Conservation (phyloP, 2,329 filamentous ascomycete genomes). For the Cladosporium velox region DNA sequence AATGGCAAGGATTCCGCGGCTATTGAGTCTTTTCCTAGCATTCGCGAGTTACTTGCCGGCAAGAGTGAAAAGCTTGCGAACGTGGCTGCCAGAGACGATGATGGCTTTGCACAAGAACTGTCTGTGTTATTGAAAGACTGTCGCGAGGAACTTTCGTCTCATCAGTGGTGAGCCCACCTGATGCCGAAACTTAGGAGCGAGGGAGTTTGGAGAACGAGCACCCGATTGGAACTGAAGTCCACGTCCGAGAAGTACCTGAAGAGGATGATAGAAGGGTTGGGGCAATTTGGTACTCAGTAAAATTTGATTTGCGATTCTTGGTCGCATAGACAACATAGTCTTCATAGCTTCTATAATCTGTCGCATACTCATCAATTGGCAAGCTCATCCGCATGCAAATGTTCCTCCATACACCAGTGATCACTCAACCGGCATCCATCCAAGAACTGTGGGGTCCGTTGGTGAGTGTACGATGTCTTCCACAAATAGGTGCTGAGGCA, state of each 20-base stretch:
- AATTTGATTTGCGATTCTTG: neutral
- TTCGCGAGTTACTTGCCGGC: neutral
- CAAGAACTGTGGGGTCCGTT: too few species aligned
- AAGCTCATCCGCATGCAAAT: neutral
- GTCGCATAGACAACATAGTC: neutral
- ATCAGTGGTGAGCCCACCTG: neutral
- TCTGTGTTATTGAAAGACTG: neutral
- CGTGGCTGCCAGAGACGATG: neutral
- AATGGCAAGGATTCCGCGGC: neutral
- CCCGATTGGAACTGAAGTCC: neutral
- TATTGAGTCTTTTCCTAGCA: neutral
- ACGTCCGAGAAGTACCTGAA: neutral
- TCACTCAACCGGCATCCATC: too few species aligned
- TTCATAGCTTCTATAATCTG: neutral
- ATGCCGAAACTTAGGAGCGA: neutral
- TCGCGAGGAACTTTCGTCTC: neutral
- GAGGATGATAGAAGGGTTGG: neutral
- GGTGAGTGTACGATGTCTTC: too few species aligned
- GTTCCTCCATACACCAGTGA: neutral
- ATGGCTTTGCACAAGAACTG: neutral
- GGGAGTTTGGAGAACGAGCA: neutral
- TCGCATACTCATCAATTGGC: neutral
- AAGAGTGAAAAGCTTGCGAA: neutral
- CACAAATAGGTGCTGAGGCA: neutral
- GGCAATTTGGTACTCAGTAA: neutral